Evolutionary conservation across 306 rosid genomes (phyloP).

Genomic region (Ormosia semicastrata): DNA sequence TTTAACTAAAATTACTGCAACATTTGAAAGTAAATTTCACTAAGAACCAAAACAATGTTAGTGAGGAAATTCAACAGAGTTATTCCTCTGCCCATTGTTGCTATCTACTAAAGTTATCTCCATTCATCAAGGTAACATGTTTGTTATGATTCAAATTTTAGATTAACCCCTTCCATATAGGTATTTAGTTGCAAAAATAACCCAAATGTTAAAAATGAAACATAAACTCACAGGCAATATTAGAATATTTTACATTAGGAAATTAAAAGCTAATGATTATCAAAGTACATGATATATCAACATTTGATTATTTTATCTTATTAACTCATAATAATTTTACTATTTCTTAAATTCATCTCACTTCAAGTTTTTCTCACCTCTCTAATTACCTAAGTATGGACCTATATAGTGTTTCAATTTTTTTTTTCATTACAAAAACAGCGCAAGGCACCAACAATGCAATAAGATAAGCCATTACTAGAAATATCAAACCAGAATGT

Average conservation of each 20-base stretch:
- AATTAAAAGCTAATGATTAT: background rate
- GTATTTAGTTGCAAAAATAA: background rate
- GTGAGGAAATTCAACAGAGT: too few relatives aligned
- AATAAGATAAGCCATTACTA: background rate
- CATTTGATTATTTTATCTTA: background rate
- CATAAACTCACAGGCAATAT: background rate
- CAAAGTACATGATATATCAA: background rate
- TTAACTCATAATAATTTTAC: background rate
- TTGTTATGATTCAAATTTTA: too few relatives aligned
- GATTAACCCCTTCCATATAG: background rate
- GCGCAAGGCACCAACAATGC: background rate
- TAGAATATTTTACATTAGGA: background rate
- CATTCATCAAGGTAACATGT: too few relatives aligned
- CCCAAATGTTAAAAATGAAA: constrained; percentile 5
- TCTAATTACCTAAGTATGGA: too few relatives aligned
- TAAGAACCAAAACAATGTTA: too few relatives aligned
- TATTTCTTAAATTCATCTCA: background rate
- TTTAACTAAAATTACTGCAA: too few relatives aligned
- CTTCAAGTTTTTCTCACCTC: background rate
- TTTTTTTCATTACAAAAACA: background rate
- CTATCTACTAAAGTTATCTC: too few relatives aligned
- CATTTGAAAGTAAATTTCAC: too few relatives aligned
- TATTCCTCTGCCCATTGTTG: too few relatives aligned
- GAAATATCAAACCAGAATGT: constrained; percentile 63
- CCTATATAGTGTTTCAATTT: too few relatives aligned